Evolutionary conservation across 129 eudicot genomes (phyloP).

Genomic region (Mikania micrantha): DNA sequence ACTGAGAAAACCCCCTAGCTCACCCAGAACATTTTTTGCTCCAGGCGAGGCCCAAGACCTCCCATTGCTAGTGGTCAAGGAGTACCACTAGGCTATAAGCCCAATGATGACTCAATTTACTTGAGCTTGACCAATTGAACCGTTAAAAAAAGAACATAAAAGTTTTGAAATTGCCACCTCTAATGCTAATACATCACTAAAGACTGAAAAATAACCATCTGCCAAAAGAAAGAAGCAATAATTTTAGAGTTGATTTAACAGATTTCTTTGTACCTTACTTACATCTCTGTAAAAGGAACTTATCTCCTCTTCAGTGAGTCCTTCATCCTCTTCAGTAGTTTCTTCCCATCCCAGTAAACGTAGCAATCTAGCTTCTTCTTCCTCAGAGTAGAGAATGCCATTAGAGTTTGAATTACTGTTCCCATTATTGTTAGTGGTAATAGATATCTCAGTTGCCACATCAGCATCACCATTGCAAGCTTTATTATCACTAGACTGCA

Average conservation of each 20-base stretch:
- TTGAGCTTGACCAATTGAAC: background rate
- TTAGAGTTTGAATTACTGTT: conserved; percentile 29
- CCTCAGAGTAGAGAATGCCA: conserved; percentile 45
- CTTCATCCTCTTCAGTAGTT: conserved; percentile 64
- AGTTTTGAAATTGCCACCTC: background rate
- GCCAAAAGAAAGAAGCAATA: background rate
- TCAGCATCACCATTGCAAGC: conserved; percentile 33
- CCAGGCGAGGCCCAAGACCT: too few species aligned
- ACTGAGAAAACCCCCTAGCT: too few species aligned
- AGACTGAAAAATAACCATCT: background rate
- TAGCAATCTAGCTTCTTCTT: conserved; percentile 81
- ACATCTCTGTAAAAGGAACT: conserved; percentile 60
- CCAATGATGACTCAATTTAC: background rate
- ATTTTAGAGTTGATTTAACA: background rate
- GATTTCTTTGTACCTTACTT: conserved; percentile 39
- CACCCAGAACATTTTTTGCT: too few species aligned
- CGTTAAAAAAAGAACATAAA: background rate
- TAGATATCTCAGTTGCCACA: conserved; percentile 14
- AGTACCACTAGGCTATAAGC: too few species aligned
- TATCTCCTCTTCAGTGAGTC: conserved; percentile 92
- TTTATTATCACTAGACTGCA: conserved; percentile 13
- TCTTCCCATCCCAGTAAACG: conserved; percentile 94
- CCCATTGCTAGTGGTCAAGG: too few species aligned
- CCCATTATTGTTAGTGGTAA: conserved; percentile 12
- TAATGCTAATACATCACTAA: background rate